Evolutionary conservation across 768 basidiomycete species (phyloP), one percentile per base, ranked within the genome.

Genomic region (Boletellus ananas): DNA sequence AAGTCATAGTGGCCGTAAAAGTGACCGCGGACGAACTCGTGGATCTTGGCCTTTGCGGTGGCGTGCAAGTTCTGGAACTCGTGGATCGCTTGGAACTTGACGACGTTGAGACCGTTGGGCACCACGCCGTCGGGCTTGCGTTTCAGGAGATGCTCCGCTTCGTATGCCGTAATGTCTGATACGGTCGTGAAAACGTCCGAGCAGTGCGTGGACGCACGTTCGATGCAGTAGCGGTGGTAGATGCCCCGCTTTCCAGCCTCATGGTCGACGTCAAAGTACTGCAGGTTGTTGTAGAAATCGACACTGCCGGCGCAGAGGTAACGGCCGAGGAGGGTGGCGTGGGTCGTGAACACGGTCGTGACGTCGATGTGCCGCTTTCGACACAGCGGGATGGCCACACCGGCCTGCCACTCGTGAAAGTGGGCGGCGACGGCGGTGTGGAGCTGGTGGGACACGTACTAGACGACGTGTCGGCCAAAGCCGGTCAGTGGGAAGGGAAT

Each of bases 391-490:
- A 97, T 96, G 21, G 94, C 92, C 40, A 96, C 83, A 39, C 95
- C 94, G 9, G 94, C 95, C 67, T 98, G 96, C 96, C 96, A 99
- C 71, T 99, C 96, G 69, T 99, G 96, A 76, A 99, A 96, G 71
- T 99, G 96, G 57, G 94, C 94, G 50, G 98, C 79, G 60, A 98
- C 90, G 16, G 94, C 93, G 6, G 84, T 90, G 46, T 79, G 74
- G 29, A 87, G 78, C 66, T 96, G 90, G 37, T 83, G 83, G 23
- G 87, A 64, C 35, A 90, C 84, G 63, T 91, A 94, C 90, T 93
- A 65, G 29, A 31, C 23, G 7, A 6, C 7, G 33, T 4, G 48
- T 36, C 58, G 34, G 59, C 13, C 38, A 14, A 13, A 38, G 29
- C 37, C 43, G 51, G 47, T 55, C 29, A 59, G 51, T 27, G 21